phyloP scores from a whole-genome alignment of 176 grass and related monocot genomes.

The Aechmea fasciata region DNA sequence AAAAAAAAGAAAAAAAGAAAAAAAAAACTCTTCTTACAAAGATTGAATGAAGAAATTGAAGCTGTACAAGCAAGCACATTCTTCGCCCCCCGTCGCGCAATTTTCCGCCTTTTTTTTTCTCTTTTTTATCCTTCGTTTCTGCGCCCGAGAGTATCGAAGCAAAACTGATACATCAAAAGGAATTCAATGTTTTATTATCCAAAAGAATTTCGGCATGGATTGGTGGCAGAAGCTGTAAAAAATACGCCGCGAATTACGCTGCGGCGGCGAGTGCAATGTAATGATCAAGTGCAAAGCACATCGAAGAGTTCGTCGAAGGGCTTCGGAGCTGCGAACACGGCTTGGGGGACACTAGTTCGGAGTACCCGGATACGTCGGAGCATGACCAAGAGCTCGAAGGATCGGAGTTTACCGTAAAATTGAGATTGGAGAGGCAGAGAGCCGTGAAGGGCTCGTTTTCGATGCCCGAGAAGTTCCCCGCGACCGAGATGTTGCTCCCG shows the following conservation, averaged over 20 bases:
- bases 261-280: conserved; percentile 36
- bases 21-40: conserved; percentile 57
- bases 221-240: conserved; percentile 20
- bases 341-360: conserved; percentile 48
- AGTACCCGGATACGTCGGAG: conserved; percentile 66
- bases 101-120: conserved; percentile 20
- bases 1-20: too few relatives aligned
- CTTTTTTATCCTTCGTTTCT: too few relatives aligned
- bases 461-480: conserved; percentile 66
- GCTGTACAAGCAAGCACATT: conserved; percentile 87
- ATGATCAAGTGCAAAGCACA: conserved; percentile 44
- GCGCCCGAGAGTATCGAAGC: background rate
- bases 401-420: conserved; percentile 24
- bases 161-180: background rate
- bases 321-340: conserved; percentile 50
- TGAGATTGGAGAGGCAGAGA: conserved; percentile 72
- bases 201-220: conserved; percentile 40
- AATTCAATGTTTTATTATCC: conserved; percentile 36
- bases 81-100: conserved; percentile 30
- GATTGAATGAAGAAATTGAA: conserved; percentile 94
- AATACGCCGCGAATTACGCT: conserved; percentile 26
- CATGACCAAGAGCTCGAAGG: conserved; percentile 48
- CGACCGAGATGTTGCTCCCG: conserved; percentile 49
- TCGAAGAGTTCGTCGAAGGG: conserved; percentile 44
- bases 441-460: conserved; percentile 47